phyloP scores from a whole-genome alignment of 1,139 yeast genomes.

The Eremothecium sinecaudum region DNA sequence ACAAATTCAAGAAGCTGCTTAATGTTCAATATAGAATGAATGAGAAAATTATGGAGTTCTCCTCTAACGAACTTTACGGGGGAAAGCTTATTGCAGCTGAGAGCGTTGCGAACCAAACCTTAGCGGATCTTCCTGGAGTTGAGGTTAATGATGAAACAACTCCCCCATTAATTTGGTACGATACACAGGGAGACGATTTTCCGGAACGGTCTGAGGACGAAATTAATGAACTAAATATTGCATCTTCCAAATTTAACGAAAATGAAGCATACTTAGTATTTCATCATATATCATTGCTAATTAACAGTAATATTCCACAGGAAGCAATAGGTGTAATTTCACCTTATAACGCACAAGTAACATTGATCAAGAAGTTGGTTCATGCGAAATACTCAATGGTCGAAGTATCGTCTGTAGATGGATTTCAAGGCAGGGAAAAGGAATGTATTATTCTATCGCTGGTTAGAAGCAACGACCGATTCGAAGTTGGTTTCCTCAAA shows the following conservation, averaged over 20 bases:
- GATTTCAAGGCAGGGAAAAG: conserved; percentile 88
- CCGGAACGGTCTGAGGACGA: conserved; percentile 48
- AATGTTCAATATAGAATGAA: conserved; percentile 87
- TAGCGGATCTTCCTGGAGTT: conserved; percentile 50
- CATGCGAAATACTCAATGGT: conserved; percentile 47
- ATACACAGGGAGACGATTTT: conserved; percentile 85
- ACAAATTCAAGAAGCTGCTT: conserved; percentile 45
- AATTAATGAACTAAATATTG: conserved; percentile 28
- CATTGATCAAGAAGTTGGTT: conserved; percentile 43
- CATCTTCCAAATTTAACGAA: conserved; percentile 57
- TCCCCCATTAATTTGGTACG: conserved; percentile 64
- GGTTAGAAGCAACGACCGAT: conserved; percentile 61
- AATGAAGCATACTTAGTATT: conserved; percentile 58
- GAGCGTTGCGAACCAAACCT: conserved; percentile 43
- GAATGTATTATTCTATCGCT: conserved; percentile 73
- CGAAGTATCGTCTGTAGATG: conserved; percentile 83
- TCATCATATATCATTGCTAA: conserved; percentile 45
- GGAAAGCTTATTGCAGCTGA: conserved; percentile 54
- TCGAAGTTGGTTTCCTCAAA: conserved; percentile 65
- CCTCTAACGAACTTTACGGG: conserved; percentile 59
- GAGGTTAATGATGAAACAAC: conserved; percentile 37
- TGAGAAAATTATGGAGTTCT: conserved; percentile 62
- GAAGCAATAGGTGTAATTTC: conserved; percentile 70
- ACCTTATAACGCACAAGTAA: conserved; percentile 84
- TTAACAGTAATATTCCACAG: conserved; percentile 40